phyloP scores from a whole-genome alignment of 2,329 filamentous ascomycete genomes.

The Arthrobotrys conoides region DNA sequence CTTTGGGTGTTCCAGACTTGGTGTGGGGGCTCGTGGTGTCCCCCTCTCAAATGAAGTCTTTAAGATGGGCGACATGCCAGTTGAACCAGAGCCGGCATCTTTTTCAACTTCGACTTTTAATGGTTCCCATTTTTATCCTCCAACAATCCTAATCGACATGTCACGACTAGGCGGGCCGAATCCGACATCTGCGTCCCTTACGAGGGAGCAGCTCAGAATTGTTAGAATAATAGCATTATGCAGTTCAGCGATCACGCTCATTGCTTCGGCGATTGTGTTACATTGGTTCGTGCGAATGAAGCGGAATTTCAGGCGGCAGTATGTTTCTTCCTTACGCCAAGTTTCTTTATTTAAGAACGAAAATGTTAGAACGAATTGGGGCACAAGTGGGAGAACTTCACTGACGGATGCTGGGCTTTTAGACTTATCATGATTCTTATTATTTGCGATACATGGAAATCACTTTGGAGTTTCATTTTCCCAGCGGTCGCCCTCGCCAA shows the following conservation, averaged over 20 bases:
- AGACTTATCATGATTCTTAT: conserved; percentile 83
- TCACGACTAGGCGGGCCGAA: conserved; percentile 50
- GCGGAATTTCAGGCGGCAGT: conserved; percentile 81
- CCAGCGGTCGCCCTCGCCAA: conserved; percentile 73
- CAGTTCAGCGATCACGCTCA: conserved; percentile 44
- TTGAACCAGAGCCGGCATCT: conserved; percentile 55
- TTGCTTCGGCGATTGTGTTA: conserved; percentile 62
- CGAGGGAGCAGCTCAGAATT: conserved; percentile 49
- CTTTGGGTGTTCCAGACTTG: conserved; percentile 50
- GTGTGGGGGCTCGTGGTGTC: conserved; percentile 55
- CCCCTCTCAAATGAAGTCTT: conserved; percentile 60
- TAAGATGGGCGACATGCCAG: conserved; percentile 60
- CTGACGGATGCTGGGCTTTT: conserved; percentile 59
- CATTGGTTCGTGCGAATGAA: conserved; percentile 83
- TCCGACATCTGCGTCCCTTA: conserved; percentile 38
- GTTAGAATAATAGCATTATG: conserved; percentile 52
- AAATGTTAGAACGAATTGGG: not conserved
- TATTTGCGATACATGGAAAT: conserved; percentile 79
- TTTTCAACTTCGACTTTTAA: conserved; percentile 40
- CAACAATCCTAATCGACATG: conserved; percentile 50
- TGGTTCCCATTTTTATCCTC: conserved; percentile 31
- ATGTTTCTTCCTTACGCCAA: conserved; percentile 65
- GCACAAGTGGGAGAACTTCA: conserved; percentile 19
- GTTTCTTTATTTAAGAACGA: no score
- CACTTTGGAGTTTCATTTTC: conserved; percentile 77